Conservation (phyloP, 495 filamentous ascomycete genomes). For the Penicillium fimorum region DNA sequence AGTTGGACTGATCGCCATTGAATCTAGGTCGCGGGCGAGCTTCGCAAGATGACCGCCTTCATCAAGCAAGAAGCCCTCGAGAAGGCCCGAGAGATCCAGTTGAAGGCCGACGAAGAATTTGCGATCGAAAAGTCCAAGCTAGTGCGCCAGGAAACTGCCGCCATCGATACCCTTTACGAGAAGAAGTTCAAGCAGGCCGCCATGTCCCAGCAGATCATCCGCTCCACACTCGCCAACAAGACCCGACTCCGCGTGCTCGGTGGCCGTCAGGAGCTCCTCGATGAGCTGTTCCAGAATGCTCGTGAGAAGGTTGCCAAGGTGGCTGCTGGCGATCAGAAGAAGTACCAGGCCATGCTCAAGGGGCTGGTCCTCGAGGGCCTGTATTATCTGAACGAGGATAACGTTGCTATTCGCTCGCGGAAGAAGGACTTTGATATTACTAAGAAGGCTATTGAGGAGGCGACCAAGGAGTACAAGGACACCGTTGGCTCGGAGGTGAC, state of each 20-base stretch:
- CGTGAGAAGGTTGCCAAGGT: constrained; percentile 61
- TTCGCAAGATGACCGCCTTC: constrained; percentile 99
- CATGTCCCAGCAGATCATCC: constrained; percentile 97
- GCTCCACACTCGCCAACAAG: constrained; percentile 92
- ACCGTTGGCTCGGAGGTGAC: constrained; percentile 61
- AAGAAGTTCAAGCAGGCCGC: constrained; percentile 97
- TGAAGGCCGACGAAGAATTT: constrained; percentile 98
- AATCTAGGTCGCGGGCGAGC: constrained; percentile 81
- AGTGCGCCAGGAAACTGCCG: constrained; percentile 85
- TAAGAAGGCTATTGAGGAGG: constrained; percentile 71
- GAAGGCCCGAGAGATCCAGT: constrained; percentile 92
- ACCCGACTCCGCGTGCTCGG: constrained; percentile 82
- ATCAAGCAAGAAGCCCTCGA: constrained; percentile 97
- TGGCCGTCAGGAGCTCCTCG: constrained; percentile 83
- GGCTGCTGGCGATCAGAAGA: constrained; percentile 61
- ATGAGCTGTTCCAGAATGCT: constrained; percentile 85
- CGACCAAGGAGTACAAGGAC: constrained; percentile 76
- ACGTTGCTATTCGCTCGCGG: constrained; percentile 67
- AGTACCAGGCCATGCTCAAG: constrained; percentile 74
- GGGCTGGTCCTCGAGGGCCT: constrained; percentile 84
- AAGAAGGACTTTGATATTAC: constrained; percentile 75
- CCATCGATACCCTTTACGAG: constrained; percentile 89
- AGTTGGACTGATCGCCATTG: constrained; percentile 19
- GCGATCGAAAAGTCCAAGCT: constrained; percentile 98
- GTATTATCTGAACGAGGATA: constrained; percentile 79